Conservation (phyloP, 2,329 filamentous ascomycete genomes). For the Trichoderma afroharzianum region DNA sequence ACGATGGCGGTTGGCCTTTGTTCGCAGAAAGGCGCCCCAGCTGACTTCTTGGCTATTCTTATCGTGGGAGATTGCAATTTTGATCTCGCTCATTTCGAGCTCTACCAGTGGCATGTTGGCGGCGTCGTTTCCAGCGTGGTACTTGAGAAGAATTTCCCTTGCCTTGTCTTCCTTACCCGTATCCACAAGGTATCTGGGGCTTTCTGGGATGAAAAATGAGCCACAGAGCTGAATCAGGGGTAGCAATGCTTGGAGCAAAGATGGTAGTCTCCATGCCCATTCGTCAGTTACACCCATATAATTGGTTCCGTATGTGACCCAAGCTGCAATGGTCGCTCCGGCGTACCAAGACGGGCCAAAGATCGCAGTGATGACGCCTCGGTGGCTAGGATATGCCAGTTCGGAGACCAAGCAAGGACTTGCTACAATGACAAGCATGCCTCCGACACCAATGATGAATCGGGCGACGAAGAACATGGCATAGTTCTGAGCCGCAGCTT, state of each 20-base stretch:
- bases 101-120: constrained; percentile 35
- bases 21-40: constrained; percentile 22
- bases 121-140: constrained; percentile 39
- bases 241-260: constrained; percentile 21
- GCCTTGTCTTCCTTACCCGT: constrained; percentile 32
- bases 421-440: constrained; percentile 46
- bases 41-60: constrained; percentile 31
- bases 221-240: constrained; percentile 22
- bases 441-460: constrained; percentile 51
- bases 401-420: constrained; percentile 24
- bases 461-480: constrained; percentile 53
- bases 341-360: background rate
- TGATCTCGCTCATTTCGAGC: constrained; percentile 39
- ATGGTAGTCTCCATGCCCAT: constrained; percentile 25
- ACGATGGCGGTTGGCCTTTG: constrained; percentile 37
- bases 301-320: constrained; percentile 16
- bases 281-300: background rate
- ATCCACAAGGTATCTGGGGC: constrained; percentile 31
- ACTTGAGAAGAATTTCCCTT: constrained; percentile 33
- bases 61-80: constrained; percentile 31
- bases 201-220: constrained; percentile 35
- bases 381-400: background rate
- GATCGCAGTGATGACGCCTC: background rate
- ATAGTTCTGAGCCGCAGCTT: constrained; percentile 27
- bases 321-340: constrained; percentile 9